Base-by-base conservation (phyloP, 202 grass and related monocot species). In the Setaria viridis region DNA sequence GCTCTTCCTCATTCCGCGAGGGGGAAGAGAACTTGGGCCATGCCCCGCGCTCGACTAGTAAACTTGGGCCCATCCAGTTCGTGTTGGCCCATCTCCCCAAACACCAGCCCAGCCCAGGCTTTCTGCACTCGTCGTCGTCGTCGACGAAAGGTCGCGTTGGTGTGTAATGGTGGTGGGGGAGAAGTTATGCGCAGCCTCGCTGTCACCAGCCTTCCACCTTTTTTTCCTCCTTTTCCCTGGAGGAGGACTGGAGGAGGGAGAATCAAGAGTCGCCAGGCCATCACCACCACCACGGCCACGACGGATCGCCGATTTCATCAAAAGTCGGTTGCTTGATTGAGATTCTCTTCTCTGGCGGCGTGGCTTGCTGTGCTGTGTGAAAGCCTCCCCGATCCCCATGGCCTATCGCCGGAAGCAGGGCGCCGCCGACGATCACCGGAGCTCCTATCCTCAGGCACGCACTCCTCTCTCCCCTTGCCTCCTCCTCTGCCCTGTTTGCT, bases 351-450 rank as follows among this genome's bases (percentile, higher is more conserved):
- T 73, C 51, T 16, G 46, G 25, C 70, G 25, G 70, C 47, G 25
- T 25, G 25, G 25, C 25, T 11, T 46, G 11, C 4, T 8, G 12
- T 14, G 43, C 41, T 6, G 56, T 25, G 20, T 25, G 9, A 10
- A 59, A 59, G 21, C 2, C 12, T 16, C 13, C 2, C 4, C 5
- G 21, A 30, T 20, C 55, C 55, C 66, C 72, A 91, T 93, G 91
- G 91, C 91, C 17, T 93, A 93, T 76, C 86, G 86, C 63, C 80
- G 86, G 62, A 93, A 90, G 83, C 88, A 88, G 69, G 63, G 63
- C 21, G 46, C 74, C 42, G 62, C 72, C 54, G 88, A 71, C n/a
- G 91, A 90, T 56, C 77, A n/a, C 15, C 77, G 82, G 77, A 85
- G n/a, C 78, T 80, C 87, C 62, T 72, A 85, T 12, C 82, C 78